These are phyloP conservation scores for Phlegmacium glaucopus DNA, from an alignment of 768 basidiomycete genomes.

Conservation along the genomic window DNA sequence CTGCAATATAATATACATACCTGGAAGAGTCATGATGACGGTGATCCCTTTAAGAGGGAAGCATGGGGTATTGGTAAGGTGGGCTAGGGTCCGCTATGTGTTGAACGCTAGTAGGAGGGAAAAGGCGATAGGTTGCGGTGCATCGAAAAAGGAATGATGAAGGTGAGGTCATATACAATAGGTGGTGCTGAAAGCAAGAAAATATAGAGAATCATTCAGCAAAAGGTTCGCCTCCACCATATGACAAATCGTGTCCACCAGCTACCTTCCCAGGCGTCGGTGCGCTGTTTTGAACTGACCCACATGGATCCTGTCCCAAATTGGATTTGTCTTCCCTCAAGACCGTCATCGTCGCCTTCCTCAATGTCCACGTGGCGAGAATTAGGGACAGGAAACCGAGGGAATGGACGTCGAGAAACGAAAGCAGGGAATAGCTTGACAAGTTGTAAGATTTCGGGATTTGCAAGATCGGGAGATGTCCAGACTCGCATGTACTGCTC, in stretches of 20 bases:
- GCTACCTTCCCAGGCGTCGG: conserved; percentile 66
- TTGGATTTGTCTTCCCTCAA: conserved; percentile 54
- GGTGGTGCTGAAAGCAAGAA: conserved; percentile 12
- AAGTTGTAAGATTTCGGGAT: conserved; percentile 69
- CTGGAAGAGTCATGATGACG: background rate
- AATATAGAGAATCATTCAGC: conserved; percentile 34
- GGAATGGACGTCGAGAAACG: conserved; percentile 63
- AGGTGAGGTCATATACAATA: conserved; percentile 3
- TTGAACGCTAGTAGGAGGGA: conserved; percentile 11
- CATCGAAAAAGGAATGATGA: conserved; percentile 9
- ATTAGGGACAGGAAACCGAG: conserved; percentile 57
- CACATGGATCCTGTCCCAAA: conserved; percentile 87
- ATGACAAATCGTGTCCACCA: conserved; percentile 77
- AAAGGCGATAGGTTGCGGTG: conserved; percentile 14
- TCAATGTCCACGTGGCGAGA: conserved; percentile 57
- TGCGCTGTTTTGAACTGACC: conserved; percentile 59
- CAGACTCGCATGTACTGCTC: conserved; percentile 66
- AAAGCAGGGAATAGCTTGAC: conserved; percentile 76
- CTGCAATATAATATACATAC: too few species aligned
- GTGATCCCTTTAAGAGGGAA: background rate
- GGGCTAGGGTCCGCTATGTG: conserved; percentile 10
- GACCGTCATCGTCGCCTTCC: conserved; percentile 58
- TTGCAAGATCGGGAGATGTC: conserved; percentile 76
- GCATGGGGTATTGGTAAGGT: conserved; percentile 14
- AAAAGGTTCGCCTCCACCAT: conserved; percentile 81